Conservation (phyloP, 495 filamentous ascomycete species). For the Choiromyces venosus region DNA sequence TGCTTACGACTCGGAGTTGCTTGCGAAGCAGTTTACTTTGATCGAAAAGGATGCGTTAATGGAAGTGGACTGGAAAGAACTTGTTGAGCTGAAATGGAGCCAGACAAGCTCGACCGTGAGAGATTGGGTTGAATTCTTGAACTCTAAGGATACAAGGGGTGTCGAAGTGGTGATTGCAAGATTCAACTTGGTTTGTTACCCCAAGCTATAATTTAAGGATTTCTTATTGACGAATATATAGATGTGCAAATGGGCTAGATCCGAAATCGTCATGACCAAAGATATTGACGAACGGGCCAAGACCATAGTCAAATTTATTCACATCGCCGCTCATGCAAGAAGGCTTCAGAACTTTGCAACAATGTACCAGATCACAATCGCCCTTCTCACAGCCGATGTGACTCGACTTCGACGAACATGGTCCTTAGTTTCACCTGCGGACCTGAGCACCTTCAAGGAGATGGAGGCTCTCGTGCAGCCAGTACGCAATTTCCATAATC, state of each 20-base stretch:
- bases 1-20: constrained; percentile 77
- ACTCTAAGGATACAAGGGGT: constrained; percentile 71
- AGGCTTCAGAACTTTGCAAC: constrained; percentile 91
- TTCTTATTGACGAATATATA: constrained; percentile 17
- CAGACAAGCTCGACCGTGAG: constrained; percentile 57
- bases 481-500: constrained; percentile 75
- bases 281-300: constrained; percentile 74
- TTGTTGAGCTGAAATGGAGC: constrained; percentile 90
- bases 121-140: constrained; percentile 91
- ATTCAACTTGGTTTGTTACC: constrained; percentile 63
- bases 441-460: constrained; percentile 66
- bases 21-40: constrained; percentile 91
- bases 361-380: constrained; percentile 89
- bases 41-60: constrained; percentile 94
- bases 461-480: constrained; percentile 83
- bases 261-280: constrained; percentile 80
- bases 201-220: neutral
- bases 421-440: constrained; percentile 64
- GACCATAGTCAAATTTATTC: constrained; percentile 84
- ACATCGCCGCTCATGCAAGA: constrained; percentile 79
- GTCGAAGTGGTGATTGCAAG: constrained; percentile 94
- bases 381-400: constrained; percentile 76
- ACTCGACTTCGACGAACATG: constrained; percentile 73
- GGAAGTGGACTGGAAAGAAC: constrained; percentile 95
- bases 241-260: constrained; percentile 94